Conservation (phyloP, 768 basidiomycete genomes). For the Leucosporidium creatinivorum region DNA sequence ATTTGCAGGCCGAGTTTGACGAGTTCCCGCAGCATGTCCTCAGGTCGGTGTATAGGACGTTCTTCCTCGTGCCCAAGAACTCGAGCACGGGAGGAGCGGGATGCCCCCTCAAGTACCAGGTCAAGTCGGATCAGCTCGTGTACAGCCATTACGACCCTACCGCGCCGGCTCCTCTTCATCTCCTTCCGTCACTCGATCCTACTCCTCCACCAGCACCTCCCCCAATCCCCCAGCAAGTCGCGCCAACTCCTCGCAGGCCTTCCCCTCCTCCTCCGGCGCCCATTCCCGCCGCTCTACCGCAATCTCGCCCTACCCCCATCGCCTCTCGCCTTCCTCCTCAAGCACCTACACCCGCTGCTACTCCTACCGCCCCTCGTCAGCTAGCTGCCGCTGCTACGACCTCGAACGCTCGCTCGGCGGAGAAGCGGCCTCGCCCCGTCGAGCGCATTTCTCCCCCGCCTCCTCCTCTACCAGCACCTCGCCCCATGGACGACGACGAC, state of each 20-base stretch:
- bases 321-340: not conserved
- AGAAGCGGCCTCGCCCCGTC: not conserved
- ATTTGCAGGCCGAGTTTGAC: slow-evolving; percentile 20
- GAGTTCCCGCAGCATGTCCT: slow-evolving; percentile 22
- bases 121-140: slow-evolving; percentile 20
- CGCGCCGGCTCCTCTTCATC: not conserved
- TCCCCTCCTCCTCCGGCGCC: not conserved
- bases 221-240: too few relatives aligned
- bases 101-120: slow-evolving; percentile 7
- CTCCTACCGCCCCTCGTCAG: not conserved
- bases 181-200: too few relatives aligned
- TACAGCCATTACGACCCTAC: not conserved
- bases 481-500: not conserved
- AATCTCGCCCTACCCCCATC: not conserved
- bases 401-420: not conserved
- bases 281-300: too few relatives aligned
- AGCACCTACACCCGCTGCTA: not conserved
- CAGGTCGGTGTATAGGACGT: slow-evolving; percentile 11
- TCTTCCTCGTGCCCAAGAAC: slow-evolving; percentile 15
- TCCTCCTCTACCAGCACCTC: not conserved
- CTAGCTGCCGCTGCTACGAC: not conserved
- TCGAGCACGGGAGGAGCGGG: not conserved
- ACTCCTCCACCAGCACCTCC: too few relatives aligned
- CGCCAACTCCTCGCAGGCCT: too few relatives aligned
- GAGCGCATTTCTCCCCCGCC: not conserved